Conservation (phyloP, 2,329 filamentous ascomycete species). For the Alternaria ventricosa region DNA sequence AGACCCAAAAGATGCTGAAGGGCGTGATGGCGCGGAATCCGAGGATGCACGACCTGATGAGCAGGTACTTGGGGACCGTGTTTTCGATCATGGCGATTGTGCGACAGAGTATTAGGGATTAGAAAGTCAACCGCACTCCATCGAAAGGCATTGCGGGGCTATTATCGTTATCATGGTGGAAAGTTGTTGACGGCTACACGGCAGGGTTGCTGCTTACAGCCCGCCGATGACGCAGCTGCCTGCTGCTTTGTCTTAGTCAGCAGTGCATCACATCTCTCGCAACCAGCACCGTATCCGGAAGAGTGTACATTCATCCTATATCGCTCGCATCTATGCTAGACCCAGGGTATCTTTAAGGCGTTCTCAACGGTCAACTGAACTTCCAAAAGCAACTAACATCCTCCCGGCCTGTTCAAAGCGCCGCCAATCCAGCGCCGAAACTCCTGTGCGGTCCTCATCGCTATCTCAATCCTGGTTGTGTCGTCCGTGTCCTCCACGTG, state of each 20-base stretch:
- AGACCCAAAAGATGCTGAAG: slow-evolving; percentile 56
- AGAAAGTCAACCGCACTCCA: background rate
- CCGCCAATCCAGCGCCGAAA: background rate
- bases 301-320: background rate
- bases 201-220: background rate
- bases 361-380: background rate
- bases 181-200: slow-evolving; percentile 1
- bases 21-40: slow-evolving; percentile 59
- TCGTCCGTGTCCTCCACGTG: background rate
- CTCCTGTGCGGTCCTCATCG: background rate
- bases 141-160: background rate
- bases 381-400: background rate
- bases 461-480: background rate
- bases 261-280: background rate
- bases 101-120: background rate
- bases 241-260: slow-evolving; percentile 7
- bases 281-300: slow-evolving; percentile 1
- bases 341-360: background rate
- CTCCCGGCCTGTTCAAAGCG: background rate
- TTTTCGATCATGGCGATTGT: slow-evolving; percentile 49
- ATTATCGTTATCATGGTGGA: background rate
- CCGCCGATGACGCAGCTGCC: slow-evolving; percentile 7
- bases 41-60: slow-evolving; percentile 58
- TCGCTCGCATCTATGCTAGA: background rate
- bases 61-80: slow-evolving; percentile 48